Conservation (phyloP, 257 asterid genomes). For the Salvia splendens region DNA sequence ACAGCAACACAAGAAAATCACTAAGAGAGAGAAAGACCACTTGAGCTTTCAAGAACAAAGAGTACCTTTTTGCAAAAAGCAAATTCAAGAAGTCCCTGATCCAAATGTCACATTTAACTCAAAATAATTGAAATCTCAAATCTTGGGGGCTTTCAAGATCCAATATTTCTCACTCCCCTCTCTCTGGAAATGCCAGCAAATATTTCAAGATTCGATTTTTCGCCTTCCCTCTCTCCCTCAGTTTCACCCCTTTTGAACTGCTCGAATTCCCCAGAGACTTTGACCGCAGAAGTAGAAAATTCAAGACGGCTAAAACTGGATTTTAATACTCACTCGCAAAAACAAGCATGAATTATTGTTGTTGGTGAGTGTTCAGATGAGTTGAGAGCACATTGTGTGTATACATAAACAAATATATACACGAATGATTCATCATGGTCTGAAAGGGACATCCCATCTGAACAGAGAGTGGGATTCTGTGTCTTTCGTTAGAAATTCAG, state of each 20-base stretch:
- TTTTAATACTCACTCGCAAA: constrained; percentile 8
- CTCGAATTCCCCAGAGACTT: not conserved
- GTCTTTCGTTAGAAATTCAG: not conserved
- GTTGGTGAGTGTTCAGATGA: constrained; percentile 9
- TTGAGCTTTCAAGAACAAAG: constrained; percentile 12
- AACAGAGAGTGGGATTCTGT: constrained; percentile 25
- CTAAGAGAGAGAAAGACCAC: not conserved
- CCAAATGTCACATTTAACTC: constrained; percentile 29
- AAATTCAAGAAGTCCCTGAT: constrained; percentile 39
- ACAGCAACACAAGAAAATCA: not conserved
- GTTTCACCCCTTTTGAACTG: constrained; percentile 7
- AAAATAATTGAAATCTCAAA: constrained; percentile 7
- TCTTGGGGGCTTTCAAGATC: constrained; percentile 31
- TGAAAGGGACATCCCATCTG: constrained; percentile 35
- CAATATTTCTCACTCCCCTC: not conserved
- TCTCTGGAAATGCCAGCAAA: too few relatives aligned
- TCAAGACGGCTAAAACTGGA: not conserved
- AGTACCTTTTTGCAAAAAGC: constrained; percentile 37
- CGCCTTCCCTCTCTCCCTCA: not conserved
- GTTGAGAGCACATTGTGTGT: constrained; percentile 32
- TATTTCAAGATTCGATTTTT: constrained; percentile 29
- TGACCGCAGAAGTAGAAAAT: constrained; percentile 16
- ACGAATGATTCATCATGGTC: constrained; percentile 9
- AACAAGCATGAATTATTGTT: constrained; percentile 25
- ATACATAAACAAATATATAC: not conserved